Conservation (phyloP, 2,329 filamentous ascomycete species). For the Hymenotorrendiella dingleyae region DNA sequence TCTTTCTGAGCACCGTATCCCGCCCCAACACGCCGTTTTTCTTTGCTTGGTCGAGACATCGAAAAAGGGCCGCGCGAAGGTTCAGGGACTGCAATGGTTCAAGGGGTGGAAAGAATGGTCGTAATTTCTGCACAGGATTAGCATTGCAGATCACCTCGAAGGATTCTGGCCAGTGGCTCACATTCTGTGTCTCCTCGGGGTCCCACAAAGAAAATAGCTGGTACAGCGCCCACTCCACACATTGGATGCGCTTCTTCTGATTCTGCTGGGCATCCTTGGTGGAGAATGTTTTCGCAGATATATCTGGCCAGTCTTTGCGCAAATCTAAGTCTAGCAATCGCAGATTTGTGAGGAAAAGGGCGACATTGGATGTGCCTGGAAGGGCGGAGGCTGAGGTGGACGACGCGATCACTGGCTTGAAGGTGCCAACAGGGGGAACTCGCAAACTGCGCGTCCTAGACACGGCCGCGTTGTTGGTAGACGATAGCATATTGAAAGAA, state of each 20-base stretch:
- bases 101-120: constrained; percentile 82
- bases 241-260: constrained; percentile 75
- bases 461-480: background rate
- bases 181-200: constrained; percentile 65
- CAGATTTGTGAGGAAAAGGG: constrained; percentile 76
- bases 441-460: constrained; percentile 25
- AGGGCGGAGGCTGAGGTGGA: constrained; percentile 5
- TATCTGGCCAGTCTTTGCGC: constrained; percentile 71
- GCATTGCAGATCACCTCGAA: background rate
- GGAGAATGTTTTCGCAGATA: constrained; percentile 65
- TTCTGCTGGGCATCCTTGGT: constrained; percentile 60
- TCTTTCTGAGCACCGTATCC: constrained; percentile 79
- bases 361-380: constrained; percentile 44
- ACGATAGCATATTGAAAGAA: background rate
- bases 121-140: constrained; percentile 60
- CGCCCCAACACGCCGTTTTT: constrained; percentile 78
- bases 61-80: constrained; percentile 75
- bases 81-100: constrained; percentile 90
- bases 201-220: constrained; percentile 83
- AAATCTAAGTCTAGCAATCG: constrained; percentile 75
- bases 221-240: constrained; percentile 87
- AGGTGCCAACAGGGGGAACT: constrained; percentile 15
- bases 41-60: constrained; percentile 77
- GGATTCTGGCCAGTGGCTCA: constrained; percentile 34
- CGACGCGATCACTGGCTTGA: constrained; percentile 13